Evolutionary conservation across 2,329 filamentous ascomycete genomes (phyloP).

Genomic region (Fusarium ramigenum): DNA sequence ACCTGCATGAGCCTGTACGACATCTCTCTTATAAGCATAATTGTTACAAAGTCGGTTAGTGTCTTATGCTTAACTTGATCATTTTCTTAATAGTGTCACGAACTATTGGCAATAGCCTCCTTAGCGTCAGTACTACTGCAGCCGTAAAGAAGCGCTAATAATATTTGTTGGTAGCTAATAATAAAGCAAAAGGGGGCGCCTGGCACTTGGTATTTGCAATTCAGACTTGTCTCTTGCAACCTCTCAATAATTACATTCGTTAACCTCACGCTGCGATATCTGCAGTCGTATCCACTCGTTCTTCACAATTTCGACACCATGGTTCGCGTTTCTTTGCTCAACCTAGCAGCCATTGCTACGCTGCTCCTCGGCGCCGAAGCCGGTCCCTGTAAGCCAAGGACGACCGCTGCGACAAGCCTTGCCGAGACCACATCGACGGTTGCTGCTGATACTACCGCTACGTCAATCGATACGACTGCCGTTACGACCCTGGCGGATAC

Average conservation of each 20-base stretch:
- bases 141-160: neutral
- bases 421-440: neutral
- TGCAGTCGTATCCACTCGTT: neutral
- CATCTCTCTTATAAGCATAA: neutral
- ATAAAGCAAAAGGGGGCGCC: neutral
- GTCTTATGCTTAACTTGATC: accelerated
- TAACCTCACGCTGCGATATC: neutral
- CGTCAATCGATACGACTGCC: neutral
- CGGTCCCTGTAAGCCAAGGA: neutral
- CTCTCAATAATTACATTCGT: neutral
- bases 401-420: neutral
- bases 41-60: accelerated
- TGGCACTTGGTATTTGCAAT: neutral
- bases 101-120: neutral
- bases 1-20: neutral
- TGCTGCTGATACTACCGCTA: neutral
- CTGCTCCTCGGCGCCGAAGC: neutral
- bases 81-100: accelerated
- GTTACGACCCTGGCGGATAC: neutral
- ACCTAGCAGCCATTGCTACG: neutral
- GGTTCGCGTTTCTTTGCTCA: neutral
- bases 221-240: neutral
- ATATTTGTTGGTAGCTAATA: neutral
- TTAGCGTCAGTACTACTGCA: neutral
- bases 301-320: neutral